Evolutionary conservation across 345 rosid species (phyloP).

Genomic region (Bruguiera sexangula): DNA sequence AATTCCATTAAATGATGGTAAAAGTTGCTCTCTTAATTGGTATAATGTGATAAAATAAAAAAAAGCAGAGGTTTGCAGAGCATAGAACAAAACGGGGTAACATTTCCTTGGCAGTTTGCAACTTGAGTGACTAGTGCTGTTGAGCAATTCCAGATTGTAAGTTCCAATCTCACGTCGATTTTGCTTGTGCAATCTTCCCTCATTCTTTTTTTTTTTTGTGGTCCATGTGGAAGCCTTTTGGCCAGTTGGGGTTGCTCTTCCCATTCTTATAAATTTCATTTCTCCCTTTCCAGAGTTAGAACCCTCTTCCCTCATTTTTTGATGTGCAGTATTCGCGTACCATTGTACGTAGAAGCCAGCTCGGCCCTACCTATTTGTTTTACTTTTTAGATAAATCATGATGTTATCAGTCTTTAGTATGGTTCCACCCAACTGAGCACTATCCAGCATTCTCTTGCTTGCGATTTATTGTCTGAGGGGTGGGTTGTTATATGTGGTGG

Average conservation of each 20-base stretch:
- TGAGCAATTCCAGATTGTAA: slow-evolving; percentile 5
- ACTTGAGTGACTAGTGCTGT: slow-evolving; percentile 17
- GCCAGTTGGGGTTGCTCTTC: too few relatives aligned
- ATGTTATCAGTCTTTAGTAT: too few relatives aligned
- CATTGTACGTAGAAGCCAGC: too few relatives aligned
- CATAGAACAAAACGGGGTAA: background rate
- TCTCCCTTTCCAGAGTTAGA: too few relatives aligned
- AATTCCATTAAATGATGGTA: too few relatives aligned
- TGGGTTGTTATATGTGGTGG: background rate
- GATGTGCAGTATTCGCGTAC: too few relatives aligned
- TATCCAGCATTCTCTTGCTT: background rate
- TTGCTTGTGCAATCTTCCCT: background rate
- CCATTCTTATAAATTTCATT: too few relatives aligned
- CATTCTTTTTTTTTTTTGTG: background rate
- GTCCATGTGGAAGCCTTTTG: too few relatives aligned
- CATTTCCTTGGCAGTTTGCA: slow-evolving; percentile 46
- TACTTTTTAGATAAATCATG: too few relatives aligned
- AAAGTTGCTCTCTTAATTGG: too few relatives aligned
- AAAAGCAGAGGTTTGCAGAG: background rate
- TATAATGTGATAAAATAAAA: background rate
- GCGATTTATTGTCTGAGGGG: background rate
- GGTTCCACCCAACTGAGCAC: background rate
- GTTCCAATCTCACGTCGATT: background rate
- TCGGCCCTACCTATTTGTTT: too few relatives aligned
- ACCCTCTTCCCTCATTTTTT: too few relatives aligned